Conservation (phyloP, 2,329 filamentous ascomycete genomes). For the Fusarium beomiforme region DNA sequence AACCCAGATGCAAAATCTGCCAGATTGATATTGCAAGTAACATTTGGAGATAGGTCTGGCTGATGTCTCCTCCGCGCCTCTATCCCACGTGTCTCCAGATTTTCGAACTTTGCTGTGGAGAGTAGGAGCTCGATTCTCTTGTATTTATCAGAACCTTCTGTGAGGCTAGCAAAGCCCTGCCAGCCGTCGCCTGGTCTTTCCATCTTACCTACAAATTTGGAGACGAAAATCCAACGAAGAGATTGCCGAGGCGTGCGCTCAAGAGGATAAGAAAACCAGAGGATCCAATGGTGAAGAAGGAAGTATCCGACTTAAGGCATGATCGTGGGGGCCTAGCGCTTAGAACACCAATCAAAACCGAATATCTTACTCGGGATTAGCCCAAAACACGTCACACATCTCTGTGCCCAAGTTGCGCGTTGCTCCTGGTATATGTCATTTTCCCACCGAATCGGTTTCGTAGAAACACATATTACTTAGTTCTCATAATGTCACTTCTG, state of each 20-base stretch:
- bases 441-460: neutral
- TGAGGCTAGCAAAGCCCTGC: neutral
- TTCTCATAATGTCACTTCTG: constrained; percentile 22
- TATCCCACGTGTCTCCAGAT: neutral
- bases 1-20: neutral
- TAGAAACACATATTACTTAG: neutral
- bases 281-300: too few relatives aligned
- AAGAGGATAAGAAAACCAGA: accelerated
- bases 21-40: neutral
- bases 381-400: too few relatives aligned
- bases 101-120: neutral
- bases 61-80: neutral
- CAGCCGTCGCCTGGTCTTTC: neutral
- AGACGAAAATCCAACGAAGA: accelerated
- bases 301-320: too few relatives aligned
- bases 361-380: too few relatives aligned
- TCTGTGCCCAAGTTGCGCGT: neutral
- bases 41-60: neutral
- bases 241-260: neutral
- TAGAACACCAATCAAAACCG: too few relatives aligned
- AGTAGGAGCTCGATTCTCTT: neutral
- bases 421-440: too few relatives aligned
- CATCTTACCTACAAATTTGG: accelerated
- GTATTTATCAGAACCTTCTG: accelerated
- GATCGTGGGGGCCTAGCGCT: too few relatives aligned